Evolutionary conservation across 2,329 filamentous ascomycete genomes (phyloP).

Genomic region (Ampelomyces quisqualis): DNA sequence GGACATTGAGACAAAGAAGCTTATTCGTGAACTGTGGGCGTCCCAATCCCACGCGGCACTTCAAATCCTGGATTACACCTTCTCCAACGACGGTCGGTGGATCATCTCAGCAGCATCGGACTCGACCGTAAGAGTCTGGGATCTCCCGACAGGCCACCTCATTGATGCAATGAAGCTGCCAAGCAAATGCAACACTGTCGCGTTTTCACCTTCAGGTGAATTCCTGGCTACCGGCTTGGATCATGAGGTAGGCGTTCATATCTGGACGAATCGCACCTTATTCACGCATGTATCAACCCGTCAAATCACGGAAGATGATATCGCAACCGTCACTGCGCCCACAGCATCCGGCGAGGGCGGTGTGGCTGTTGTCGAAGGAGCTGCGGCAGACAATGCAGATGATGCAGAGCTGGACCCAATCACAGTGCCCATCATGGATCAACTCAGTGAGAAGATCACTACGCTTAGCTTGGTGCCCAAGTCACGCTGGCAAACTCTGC

Average conservation of each 20-base stretch:
- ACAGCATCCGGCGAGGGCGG: conserved; percentile 82
- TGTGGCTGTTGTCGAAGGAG: conserved; percentile 71
- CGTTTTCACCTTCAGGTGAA: conserved; percentile 88
- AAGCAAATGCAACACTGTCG: conserved; percentile 76
- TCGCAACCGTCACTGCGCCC: conserved; percentile 65
- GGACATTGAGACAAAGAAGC: conserved; percentile 84
- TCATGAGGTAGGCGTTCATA: conserved; percentile 79
- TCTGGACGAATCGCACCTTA: conserved; percentile 93
- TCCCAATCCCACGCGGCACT: conserved; percentile 53
- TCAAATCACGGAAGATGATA: conserved; percentile 76
- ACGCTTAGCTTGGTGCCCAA: conserved; percentile 88
- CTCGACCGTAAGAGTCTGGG: conserved; percentile 82
- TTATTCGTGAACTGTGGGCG: conserved; percentile 85
- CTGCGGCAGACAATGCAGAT: conserved; percentile 54
- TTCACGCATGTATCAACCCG: conserved; percentile 86
- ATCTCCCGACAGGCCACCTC: conserved; percentile 90
- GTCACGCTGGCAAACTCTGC: conserved; percentile 88
- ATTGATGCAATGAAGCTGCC: conserved; percentile 86
- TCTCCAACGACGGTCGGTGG: conserved; percentile 93
- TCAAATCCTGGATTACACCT: conserved; percentile 52
- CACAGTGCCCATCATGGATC: conserved; percentile 61
- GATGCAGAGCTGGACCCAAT: conserved; percentile 49
- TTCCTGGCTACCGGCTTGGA: conserved; percentile 89
- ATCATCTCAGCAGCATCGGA: conserved; percentile 85
- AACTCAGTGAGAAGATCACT: conserved; percentile 78